Base-by-base conservation (phyloP, 768 basidiomycete genomes). In the Lyophyllum decastes region DNA sequence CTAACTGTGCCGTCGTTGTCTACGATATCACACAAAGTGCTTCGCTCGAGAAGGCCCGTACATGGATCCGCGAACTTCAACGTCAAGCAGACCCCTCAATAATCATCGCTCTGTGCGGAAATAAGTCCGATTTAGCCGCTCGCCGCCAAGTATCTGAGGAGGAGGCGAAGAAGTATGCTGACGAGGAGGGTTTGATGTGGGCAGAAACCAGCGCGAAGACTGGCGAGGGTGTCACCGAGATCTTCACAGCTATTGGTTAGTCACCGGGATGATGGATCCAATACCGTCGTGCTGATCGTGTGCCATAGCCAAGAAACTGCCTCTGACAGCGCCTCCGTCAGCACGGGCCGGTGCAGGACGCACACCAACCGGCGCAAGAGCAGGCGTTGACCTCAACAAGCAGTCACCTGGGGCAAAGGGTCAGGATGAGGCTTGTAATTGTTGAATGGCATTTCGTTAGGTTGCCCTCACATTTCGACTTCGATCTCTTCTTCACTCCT, bases 21-120 rank as follows among this genome's bases (percentile, higher is more conserved):
- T 96, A 94, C 71, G 97, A 99, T 74, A 95, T 99, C 72, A 98
- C 97, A 41, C 90, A 94, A 69, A 70, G 89, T 8, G 81, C 93
- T 22, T 96, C 95, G 2, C 84, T 96, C 61, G 93, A 96, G 78
- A 97, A 96, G 76, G 96, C 96, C 26, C 89, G 90, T 64, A 88
- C 88, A 61, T 98, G 96, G 96, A 95, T 98, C 70, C 83, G 91
- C 51, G 95, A 98, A 73, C 86, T 98, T 2, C 95, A 97, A 69
- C 93, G 95, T 54, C 95, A 98, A 76, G 96, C 95, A 55, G 96
- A 98, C 71, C 95, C 96, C 7, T 92, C 89, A 44, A 98, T 97
- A 79, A 86, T 96, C 66, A 96, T 98, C 71, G 91, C 94, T 40
- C 86, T 98, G 34, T 96, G 94, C 58, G 96, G 96, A 48, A 98